These are phyloP conservation scores for Septoria linicola DNA, from an alignment of 2,329 filamentous ascomycete genomes.

Conservation along the genomic window DNA sequence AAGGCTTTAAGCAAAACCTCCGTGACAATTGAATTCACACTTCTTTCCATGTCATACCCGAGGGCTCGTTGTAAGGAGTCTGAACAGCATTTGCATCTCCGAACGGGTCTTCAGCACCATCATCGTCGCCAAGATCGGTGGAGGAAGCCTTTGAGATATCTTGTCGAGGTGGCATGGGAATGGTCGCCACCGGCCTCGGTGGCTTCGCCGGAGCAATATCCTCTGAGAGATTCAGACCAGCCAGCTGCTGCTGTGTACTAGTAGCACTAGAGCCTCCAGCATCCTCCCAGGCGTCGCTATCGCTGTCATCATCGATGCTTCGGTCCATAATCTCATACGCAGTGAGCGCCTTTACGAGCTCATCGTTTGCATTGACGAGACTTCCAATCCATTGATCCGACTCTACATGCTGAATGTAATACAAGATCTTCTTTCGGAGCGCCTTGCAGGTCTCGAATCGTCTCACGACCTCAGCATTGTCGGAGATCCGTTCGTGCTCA, in stretches of 20 bases:
- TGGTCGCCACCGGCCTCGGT: constrained; percentile 44
- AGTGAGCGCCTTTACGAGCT: constrained; percentile 90
- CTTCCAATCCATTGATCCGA: constrained; percentile 89
- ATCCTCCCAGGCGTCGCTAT: constrained; percentile 58
- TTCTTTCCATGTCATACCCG: constrained; percentile 37
- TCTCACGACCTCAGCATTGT: constrained; percentile 71
- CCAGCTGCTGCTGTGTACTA: constrained; percentile 45
- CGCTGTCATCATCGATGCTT: constrained; percentile 71
- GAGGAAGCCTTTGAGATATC: constrained; percentile 23
- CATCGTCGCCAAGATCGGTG: constrained; percentile 39
- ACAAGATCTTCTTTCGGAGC: constrained; percentile 77
- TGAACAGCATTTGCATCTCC: constrained; percentile 74
- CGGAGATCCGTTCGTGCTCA: constrained; percentile 81
- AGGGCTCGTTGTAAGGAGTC: constrained; percentile 44
- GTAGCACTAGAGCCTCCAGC: constrained; percentile 13
- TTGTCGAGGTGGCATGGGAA: constrained; percentile 41
- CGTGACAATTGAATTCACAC: too few relatives aligned
- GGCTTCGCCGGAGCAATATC: constrained; percentile 50
- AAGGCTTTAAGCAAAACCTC: too few relatives aligned
- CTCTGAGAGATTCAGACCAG: constrained; percentile 44
- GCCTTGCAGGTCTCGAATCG: constrained; percentile 85
- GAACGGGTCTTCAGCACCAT: constrained; percentile 76
- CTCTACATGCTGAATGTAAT: constrained; percentile 90
- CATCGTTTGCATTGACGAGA: constrained; percentile 89
- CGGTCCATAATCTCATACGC: constrained; percentile 91